These are phyloP conservation scores for Fragaria ananassa DNA, from an alignment of 306 rosid genomes.

Conservation along the genomic window DNA sequence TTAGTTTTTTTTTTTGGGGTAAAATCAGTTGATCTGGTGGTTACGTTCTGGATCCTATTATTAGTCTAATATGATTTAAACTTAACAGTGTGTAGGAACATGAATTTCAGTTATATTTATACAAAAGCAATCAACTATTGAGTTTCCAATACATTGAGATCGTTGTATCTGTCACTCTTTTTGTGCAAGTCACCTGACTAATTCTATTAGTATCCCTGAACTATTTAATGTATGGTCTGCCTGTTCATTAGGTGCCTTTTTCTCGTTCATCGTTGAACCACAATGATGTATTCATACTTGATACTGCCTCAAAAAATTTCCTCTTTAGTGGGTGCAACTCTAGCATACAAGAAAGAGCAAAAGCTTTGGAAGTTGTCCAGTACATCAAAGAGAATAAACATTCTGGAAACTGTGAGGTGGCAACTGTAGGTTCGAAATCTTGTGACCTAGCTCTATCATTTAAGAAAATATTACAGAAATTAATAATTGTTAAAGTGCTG, in stretches of 20 bases:
- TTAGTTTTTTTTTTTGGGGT: too few species aligned
- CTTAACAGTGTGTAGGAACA: neutral
- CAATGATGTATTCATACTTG: conserved; percentile 83
- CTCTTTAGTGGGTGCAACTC: conserved; percentile 94
- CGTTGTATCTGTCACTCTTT: conserved; percentile 10
- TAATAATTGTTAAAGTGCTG: conserved; percentile 32
- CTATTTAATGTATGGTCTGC: conserved; percentile 29
- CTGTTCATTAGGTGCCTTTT: conserved; percentile 65
- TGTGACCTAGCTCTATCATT: conserved; percentile 16
- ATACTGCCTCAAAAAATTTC: conserved; percentile 81
- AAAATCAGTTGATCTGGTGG: neutral
- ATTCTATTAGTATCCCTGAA: neutral
- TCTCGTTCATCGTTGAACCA: conserved; percentile 85
- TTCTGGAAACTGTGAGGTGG: conserved; percentile 74
- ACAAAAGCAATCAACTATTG: neutral
- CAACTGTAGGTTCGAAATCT: conserved; percentile 72
- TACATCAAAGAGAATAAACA: conserved; percentile 84
- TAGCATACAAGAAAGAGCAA: conserved; percentile 92
- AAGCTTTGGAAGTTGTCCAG: conserved; percentile 88
- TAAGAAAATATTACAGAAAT: conserved; percentile 20
- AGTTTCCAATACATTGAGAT: neutral
- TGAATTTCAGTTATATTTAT: neutral
- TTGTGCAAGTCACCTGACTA: neutral
- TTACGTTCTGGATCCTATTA: neutral
- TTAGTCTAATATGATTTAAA: neutral